Percentiles rank a stretch among this genome's conserved stretches.
Conservation (phyloP, 495 filamentous ascomycete species). For the Trichoderma reesei region DNA sequence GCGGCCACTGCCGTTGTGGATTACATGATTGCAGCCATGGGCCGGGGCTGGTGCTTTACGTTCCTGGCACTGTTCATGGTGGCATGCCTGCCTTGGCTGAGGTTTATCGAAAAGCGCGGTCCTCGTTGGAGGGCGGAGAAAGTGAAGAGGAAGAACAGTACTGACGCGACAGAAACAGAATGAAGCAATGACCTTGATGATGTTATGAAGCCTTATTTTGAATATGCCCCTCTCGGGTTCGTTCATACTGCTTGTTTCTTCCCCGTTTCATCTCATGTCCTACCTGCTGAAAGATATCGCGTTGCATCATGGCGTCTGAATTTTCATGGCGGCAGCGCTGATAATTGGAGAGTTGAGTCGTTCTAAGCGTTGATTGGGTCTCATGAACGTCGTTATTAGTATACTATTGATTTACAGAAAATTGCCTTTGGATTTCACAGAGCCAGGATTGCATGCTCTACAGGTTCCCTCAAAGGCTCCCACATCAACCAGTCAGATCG, state of each 20-base stretch:
- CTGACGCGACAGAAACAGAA: background rate
- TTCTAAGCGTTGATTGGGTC: background rate
- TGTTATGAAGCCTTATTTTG: background rate
- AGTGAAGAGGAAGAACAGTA: conserved; percentile 13
- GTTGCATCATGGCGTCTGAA: background rate
- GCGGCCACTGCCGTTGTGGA: conserved; percentile 35
- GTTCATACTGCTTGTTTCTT: background rate
- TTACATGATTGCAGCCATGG: conserved; percentile 31
- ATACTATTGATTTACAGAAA: background rate
- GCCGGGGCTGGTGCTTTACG: conserved; percentile 39
- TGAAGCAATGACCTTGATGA: background rate
- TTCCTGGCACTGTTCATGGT: conserved; percentile 32
- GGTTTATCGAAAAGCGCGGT: conserved; percentile 27
- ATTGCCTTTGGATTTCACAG: conserved; percentile 27
- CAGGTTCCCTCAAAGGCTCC: conserved; percentile 68
- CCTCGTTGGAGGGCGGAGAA: conserved; percentile 34
- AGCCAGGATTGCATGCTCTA: conserved; percentile 58
- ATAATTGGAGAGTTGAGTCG: background rate
- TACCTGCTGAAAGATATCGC: background rate
- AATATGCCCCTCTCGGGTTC: background rate
- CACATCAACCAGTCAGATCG: conserved; percentile 93
- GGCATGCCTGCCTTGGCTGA: conserved; percentile 28
- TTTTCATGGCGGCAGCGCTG: background rate
- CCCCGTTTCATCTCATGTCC: background rate
- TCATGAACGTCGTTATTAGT: background rate